phyloP scores from a whole-genome alignment of 306 rosid genomes.

The Prunus mongolica region DNA sequence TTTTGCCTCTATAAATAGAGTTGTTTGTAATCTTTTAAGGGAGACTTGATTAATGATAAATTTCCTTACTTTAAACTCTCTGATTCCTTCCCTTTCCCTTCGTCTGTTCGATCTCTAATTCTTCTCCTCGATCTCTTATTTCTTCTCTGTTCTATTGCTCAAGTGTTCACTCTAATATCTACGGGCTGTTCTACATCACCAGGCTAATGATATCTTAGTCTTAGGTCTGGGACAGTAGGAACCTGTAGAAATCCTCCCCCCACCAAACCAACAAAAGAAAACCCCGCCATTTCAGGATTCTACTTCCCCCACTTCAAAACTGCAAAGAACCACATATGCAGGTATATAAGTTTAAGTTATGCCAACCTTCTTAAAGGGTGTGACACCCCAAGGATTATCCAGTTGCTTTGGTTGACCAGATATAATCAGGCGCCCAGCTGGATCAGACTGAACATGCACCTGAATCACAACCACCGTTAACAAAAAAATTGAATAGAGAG shows the following conservation, averaged over 20 bases:
- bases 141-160: no score
- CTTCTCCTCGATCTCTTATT: no score
- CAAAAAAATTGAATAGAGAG: neutral
- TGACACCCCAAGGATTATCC: constrained; percentile 76
- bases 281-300: neutral
- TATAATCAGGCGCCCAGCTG: constrained; percentile 65
- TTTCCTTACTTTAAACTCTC: no score
- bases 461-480: constrained; percentile 13
- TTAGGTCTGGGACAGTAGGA: neutral
- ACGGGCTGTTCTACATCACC: no score
- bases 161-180: no score
- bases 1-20: no score
- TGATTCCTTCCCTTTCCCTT: no score
- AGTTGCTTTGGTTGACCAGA: constrained; percentile 68
- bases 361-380: constrained; percentile 63
- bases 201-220: neutral
- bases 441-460: constrained; percentile 83
- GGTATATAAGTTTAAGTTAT: neutral
- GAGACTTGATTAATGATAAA: no score
- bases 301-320: neutral
- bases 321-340: constrained; percentile 1
- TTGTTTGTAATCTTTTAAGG: no score
- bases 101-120: no score
- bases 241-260: neutral
- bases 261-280: neutral